Evolutionary conservation across 441 rosid genomes (phyloP).

Genomic region (Eutrema salsugineum): DNA sequence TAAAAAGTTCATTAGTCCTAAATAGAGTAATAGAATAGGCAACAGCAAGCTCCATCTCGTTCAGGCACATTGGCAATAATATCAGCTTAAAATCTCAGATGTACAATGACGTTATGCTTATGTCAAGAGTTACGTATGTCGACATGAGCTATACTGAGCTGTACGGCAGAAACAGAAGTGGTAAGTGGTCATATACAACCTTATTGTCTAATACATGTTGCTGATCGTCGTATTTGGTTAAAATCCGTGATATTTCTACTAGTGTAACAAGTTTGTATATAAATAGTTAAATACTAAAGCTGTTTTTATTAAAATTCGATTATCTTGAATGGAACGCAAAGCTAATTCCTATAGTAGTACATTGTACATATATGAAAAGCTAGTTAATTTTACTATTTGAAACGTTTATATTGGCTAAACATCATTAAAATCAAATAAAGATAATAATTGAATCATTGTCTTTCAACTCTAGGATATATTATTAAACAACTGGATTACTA

Average conservation of each 20-base stretch:
- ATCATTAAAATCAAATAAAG: not conserved
- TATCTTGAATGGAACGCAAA: not conserved
- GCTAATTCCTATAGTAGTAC: not conserved
- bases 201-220: not conserved
- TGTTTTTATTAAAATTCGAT: not conserved
- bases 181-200: not conserved
- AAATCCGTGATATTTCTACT: not conserved
- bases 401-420: not conserved
- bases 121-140: conserved; percentile 20
- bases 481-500: not conserved
- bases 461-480: not conserved
- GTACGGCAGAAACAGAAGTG: not conserved
- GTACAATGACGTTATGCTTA: conserved; percentile 7
- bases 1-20: not conserved
- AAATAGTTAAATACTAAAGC: not conserved
- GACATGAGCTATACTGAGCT: conserved; percentile 4
- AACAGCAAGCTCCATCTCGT: not conserved
- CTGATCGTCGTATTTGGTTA: conserved; percentile 11
- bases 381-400: not conserved
- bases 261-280: not conserved
- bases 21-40: not conserved
- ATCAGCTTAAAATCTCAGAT: not conserved
- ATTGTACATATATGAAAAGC: not conserved
- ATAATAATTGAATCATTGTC: too few species aligned
- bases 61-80: not conserved